Base-by-base conservation (phyloP, 176 grass and related monocot species). In the Carex scoparia region DNA sequence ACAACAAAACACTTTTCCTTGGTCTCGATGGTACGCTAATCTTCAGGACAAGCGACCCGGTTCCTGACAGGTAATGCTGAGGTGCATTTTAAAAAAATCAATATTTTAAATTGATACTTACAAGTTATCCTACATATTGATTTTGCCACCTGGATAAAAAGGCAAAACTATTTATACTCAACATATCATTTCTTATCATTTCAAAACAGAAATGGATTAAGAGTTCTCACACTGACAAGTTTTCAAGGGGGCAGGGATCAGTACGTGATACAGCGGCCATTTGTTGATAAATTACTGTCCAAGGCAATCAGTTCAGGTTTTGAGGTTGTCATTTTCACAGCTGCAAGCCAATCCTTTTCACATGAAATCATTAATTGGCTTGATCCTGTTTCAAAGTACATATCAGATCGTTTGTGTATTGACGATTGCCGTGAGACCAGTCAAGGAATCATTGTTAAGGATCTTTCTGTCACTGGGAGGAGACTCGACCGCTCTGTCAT, bases 1-100 rank as follows among this genome's bases (percentile, higher is more conserved):
- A 81, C 60, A 81, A 81, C 58, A 81, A 81, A 46, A 81, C 79
- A 62, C 57, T 81, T 64, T 81, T 81, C 12, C 32, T 81, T 46
- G 79, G 60, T 44, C 79, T 81, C 7, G 58, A 81, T 28, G 31
- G 38, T 40, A 64, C n/a, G 32, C 60, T 81, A 44, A 48, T 81
- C n/a, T 62, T 46, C 31, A 19, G 58, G 38, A 64, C 32, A 62
- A 60, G 16, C 4, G 23, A 77, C 73, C 49, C 7, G 10, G 58
- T 64, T 7, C 79, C 38, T 19, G 38, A 44, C 58, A 81, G 79
- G 79, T 81, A 63, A 10, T 62, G 56, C 31, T 53, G 14, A 62
- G 37, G 57, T 44, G n/a, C 35, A 62, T 42, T 42, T 7, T 5
- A 37, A 63, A 81, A 38, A 81, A 63, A 16, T n/a, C 1, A 14